Percentiles rank a stretch among this genome's conserved stretches.
Evolutionary conservation across 345 rosid genomes (phyloP).

Genomic region (Microthlaspi erraticum): DNA sequence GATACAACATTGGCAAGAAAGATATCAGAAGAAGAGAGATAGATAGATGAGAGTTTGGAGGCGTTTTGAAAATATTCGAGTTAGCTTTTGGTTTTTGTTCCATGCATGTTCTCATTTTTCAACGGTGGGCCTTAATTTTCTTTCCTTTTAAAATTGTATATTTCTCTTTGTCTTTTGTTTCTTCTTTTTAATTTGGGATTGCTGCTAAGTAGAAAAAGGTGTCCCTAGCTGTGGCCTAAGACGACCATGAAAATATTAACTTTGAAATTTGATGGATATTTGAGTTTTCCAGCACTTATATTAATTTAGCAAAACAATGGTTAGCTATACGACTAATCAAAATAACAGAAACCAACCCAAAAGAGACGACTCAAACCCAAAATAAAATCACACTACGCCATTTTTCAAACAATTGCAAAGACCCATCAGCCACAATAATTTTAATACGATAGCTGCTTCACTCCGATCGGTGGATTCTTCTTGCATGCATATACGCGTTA

Average conservation of each 20-base stretch:
- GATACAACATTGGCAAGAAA: slow-evolving; percentile 36
- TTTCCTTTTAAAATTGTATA: neutral
- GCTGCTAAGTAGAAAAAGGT: slow-evolving; percentile 40
- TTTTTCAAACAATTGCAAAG: neutral
- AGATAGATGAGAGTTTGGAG: slow-evolving; percentile 19
- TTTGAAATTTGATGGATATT: slow-evolving; percentile 17
- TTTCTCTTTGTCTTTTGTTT: neutral
- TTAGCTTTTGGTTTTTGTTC: slow-evolving; percentile 30
- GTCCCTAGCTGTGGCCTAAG: slow-evolving; percentile 32
- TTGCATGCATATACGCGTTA: slow-evolving; percentile 26
- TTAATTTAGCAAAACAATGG: neutral
- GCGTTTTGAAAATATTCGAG: slow-evolving; percentile 20
- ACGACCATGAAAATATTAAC: slow-evolving; percentile 10
- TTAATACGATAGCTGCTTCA: neutral
- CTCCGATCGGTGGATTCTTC: neutral
- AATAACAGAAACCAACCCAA: neutral
- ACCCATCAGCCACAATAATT: neutral
- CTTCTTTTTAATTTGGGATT: slow-evolving; percentile 27
- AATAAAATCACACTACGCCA: neutral
- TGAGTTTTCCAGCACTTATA: neutral
- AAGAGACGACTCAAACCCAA: neutral
- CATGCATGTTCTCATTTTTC: slow-evolving; percentile 36
- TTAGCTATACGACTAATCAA: slow-evolving; percentile 1
- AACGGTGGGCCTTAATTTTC: slow-evolving; percentile 35
- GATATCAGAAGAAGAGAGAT: slow-evolving; percentile 22